Evolutionary conservation across 2,329 filamentous ascomycete species (phyloP).

Genomic region (Xylariaceae sp.): DNA sequence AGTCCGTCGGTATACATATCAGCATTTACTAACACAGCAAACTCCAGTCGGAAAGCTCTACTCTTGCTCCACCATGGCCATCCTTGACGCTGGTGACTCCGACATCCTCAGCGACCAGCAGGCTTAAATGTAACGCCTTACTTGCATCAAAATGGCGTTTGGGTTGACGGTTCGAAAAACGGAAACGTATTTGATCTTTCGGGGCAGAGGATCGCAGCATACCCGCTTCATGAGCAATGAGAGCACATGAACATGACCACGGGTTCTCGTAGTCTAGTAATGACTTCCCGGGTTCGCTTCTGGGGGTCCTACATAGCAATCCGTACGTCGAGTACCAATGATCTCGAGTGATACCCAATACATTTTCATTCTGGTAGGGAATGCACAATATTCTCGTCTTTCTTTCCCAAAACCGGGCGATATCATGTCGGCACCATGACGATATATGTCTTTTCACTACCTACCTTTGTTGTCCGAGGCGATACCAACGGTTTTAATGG

Average conservation of each 20-base stretch:
- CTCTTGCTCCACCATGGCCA: conserved; percentile 94
- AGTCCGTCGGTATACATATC: background rate
- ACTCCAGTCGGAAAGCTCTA: conserved; percentile 90
- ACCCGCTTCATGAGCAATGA: conserved; percentile 14
- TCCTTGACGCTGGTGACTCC: conserved; percentile 95
- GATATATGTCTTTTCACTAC: background rate
- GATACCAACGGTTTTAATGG: too few relatives aligned
- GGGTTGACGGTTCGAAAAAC: conserved; percentile 28
- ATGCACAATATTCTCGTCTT: background rate
- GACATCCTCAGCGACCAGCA: conserved; percentile 84
- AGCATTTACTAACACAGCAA: conserved; percentile 14
- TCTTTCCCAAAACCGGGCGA: background rate
- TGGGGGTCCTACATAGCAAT: conserved; percentile 15
- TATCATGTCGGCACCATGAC: background rate
- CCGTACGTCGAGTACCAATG: conserved; percentile 18
- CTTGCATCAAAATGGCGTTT: conserved; percentile 29
- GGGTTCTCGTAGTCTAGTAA: conserved; percentile 17
- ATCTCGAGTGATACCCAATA: conserved; percentile 31
- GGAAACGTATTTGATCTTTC: conserved; percentile 20
- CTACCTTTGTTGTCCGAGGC: too few relatives aligned
- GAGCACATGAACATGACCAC: conserved; percentile 8
- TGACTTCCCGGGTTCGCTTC: conserved; percentile 6
- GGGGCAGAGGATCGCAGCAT: conserved; percentile 12
- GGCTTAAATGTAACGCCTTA: conserved; percentile 42
- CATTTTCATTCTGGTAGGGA: conserved; percentile 12